A percentile compares a stretch with the other conserved stretches of the same genome.
These are phyloP conservation scores for Mortierella sp. DNA, from an alignment of 371 early-diverging fungal species.

Conservation along the genomic window DNA sequence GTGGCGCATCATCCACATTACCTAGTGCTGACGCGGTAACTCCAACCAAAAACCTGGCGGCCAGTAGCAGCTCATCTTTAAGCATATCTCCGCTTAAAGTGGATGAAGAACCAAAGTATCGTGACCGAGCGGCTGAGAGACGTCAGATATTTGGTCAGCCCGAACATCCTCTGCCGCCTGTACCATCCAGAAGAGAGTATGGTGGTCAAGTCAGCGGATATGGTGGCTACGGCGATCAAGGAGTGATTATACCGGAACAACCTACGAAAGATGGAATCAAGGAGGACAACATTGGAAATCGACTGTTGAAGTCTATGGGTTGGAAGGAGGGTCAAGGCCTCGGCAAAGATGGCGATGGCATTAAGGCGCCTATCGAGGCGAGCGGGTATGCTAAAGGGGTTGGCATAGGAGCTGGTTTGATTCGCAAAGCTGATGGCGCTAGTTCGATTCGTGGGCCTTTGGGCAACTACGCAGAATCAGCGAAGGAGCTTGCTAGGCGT, in stretches of 20 bases:
- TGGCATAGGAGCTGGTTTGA: conserved; percentile 48
- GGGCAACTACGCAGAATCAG: conserved; percentile 42
- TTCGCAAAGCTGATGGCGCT: conserved; percentile 33
- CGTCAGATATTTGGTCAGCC: conserved; percentile 76
- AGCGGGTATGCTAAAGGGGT: conserved; percentile 47
- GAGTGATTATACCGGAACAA: conserved; percentile 43
- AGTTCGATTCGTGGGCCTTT: conserved; percentile 18
- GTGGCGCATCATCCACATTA: conserved; percentile 9
- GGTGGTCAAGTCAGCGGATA: conserved; percentile 19
- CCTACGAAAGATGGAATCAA: conserved; percentile 58
- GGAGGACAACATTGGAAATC: conserved; percentile 69
- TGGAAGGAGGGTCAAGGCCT: conserved; percentile 80
- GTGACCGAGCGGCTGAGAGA: conserved; percentile 78
- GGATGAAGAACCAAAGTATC: conserved; percentile 61
- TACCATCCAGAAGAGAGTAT: conserved; percentile 20
- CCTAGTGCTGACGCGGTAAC: background rate
- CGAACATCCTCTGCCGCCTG: conserved; percentile 58
- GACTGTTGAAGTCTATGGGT: conserved; percentile 76
- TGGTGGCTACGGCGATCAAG: conserved; percentile 20
- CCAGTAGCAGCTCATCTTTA: background rate
- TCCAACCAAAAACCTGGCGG: background rate
- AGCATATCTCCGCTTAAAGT: background rate
- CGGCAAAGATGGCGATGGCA: conserved; percentile 61
- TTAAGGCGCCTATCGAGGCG: conserved; percentile 57
- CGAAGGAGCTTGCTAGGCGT: conserved; percentile 53